phyloP scores from a whole-genome alignment of 2,329 filamentous ascomycete species.

The Ceratocystis cacaofunesta region DNA sequence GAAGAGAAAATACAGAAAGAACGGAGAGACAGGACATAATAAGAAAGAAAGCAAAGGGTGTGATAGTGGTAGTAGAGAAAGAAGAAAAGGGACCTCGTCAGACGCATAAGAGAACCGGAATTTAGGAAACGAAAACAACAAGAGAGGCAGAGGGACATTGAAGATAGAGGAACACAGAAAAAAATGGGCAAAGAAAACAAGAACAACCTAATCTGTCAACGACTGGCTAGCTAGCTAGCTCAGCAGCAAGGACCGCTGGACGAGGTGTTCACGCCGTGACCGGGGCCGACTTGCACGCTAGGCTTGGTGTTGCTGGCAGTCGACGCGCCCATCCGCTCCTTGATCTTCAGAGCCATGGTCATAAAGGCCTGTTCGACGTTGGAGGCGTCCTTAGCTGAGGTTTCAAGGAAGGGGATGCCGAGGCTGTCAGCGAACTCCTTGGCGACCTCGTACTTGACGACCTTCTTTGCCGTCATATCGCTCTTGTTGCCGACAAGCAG shows the following conservation, averaged over 20 bases:
- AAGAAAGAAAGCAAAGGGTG: neutral
- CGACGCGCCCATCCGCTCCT: conserved; percentile 97
- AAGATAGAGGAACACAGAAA: conserved; percentile 6
- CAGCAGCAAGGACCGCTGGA: conserved; percentile 86
- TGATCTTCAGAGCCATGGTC: conserved; percentile 99
- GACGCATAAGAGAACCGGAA: conserved; percentile 10
- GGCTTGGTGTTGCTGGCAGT: conserved; percentile 96
- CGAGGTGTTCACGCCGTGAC: conserved; percentile 81
- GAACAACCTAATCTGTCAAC: neutral
- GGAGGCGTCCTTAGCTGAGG: conserved; percentile 97
- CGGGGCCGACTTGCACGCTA: conserved; percentile 87
- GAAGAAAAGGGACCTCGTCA: conserved; percentile 1
- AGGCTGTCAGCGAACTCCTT: conserved; percentile 99
- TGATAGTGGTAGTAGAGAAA: conserved; percentile 1
- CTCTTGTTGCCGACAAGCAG: conserved; percentile 99
- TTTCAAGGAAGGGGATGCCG: conserved; percentile 98
- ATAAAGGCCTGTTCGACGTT: conserved; percentile 99
- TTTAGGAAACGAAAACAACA: conserved; percentile 2
- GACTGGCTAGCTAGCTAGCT: conserved; percentile 22
- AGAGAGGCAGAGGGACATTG: conserved; percentile 5
- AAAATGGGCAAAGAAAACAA: neutral
- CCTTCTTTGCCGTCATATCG: conserved; percentile 99
- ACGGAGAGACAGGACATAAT: neutral
- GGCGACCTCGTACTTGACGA: conserved; percentile 97
- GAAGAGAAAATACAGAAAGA: neutral